Base-by-base conservation (phyloP, 371 early-diverging fungal species). In the Zopfochytrium polystomum region DNA sequence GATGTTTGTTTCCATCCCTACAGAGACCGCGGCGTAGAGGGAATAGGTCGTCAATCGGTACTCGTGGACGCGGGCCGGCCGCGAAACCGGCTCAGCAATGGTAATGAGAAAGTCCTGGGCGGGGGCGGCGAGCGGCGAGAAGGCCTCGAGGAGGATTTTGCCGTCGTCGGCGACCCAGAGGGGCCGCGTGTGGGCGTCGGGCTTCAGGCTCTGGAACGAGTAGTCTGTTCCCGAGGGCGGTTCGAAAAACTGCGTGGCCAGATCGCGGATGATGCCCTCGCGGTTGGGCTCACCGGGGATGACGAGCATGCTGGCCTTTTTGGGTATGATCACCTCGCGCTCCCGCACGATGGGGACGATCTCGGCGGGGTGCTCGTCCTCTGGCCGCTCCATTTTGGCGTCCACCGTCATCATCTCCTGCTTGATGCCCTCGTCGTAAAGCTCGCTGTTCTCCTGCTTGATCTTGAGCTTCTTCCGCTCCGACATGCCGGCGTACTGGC, bases 101-200 rank as follows among this genome's bases (percentile, higher is more conserved):
- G 99, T 94, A 23, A 98, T 91, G 43, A 99, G 76, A 74, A 99
- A 99, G 79, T 99, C 99, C 54, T 91, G 92, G 0, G 99, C 99
- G 70, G 92, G 92, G 59, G 89, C 90, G 22, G 94, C 90, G 55
- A 95, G 88, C 20, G 93, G 89, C 2, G 95, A 92, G 63, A 94
- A 96, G 1, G 92, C 95, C 79, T 99, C 99, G 2, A 99, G 80
- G 57, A 98, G 92, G 55, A 99, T 96, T 55, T 89, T 83, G 9
- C 92, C 95, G 70, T 87, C 85, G 58, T 92, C 90, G 66, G 87
- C 89, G 44, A 99, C 95, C 96, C 95, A 99, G 34, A 99, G 77
- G 25, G 99, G 99, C 29, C 94, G 84, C 2, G 86, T 81, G 32
- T 70, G 76, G 65, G 93, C 92, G 74, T 96, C 92, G 15, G 84